Percentiles rank a stretch among this genome's conserved stretches.
Evolutionary conservation across 1,284 basidiomycete species (phyloP).

Genomic region (Sporisorium iseilematis-ciliati): DNA sequence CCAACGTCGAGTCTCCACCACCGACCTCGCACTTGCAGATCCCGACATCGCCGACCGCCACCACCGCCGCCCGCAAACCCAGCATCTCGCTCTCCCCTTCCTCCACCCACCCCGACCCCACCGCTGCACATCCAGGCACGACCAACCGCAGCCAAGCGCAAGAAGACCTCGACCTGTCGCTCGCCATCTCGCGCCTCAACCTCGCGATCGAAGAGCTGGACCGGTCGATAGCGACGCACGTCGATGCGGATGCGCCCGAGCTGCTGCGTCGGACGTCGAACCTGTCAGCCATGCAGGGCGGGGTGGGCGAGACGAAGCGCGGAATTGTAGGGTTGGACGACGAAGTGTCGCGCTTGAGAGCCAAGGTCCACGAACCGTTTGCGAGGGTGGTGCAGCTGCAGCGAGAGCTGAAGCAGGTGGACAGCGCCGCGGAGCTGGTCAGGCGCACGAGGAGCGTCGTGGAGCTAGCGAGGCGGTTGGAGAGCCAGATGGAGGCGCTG

Average conservation of each 20-base stretch:
- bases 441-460: constrained; percentile 28
- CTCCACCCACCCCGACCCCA: too few relatives aligned
- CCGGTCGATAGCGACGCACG: constrained; percentile 32
- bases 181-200: constrained; percentile 52
- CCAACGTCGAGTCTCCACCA: constrained; percentile 11
- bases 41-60: background rate
- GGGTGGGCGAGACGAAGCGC: constrained; percentile 8
- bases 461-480: constrained; percentile 39
- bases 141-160: constrained; percentile 17
- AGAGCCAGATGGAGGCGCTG: constrained; percentile 52
- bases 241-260: constrained; percentile 30
- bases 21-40: background rate
- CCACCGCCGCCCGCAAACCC: background rate
- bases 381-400: constrained; percentile 21
- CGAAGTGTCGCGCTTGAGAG: constrained; percentile 17
- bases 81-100: constrained; percentile 18
- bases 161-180: constrained; percentile 47
- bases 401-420: constrained; percentile 12
- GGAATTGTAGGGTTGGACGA: constrained; percentile 25
- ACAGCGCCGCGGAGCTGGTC: constrained; percentile 37
- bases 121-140: background rate
- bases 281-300: constrained; percentile 17
- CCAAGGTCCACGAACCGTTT: constrained; percentile 35
- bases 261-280: constrained; percentile 22
- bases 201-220: constrained; percentile 53